These are phyloP conservation scores for Pugionium dolabratum DNA, from an alignment of 345 rosid species.

Conservation along the genomic window DNA sequence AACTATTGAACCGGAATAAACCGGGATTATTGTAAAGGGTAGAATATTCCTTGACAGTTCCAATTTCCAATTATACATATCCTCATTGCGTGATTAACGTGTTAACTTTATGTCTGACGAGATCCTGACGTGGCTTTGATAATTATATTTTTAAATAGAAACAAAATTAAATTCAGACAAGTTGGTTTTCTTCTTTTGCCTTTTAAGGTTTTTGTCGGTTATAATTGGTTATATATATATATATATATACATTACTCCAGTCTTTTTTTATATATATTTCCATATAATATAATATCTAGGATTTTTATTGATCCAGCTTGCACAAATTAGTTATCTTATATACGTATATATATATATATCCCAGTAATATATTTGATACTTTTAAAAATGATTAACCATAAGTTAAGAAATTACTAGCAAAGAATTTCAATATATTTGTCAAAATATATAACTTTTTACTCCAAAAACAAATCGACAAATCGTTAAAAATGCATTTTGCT, in stretches of 20 bases:
- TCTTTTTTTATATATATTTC: constrained; percentile 6
- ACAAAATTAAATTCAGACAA: constrained; percentile 11
- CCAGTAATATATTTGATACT: background rate
- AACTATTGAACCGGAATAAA: constrained; percentile 18
- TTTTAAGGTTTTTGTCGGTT: constrained; percentile 2
- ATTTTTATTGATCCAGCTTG: background rate
- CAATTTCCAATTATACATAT: background rate
- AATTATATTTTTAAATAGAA: background rate
- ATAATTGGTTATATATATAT: background rate
- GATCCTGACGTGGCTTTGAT: constrained; percentile 23
- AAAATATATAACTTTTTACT: too few relatives aligned
- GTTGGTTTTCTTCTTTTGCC: background rate
- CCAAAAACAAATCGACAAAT: too few relatives aligned
- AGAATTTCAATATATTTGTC: background rate
- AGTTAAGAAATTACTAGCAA: background rate
- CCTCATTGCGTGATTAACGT: constrained; percentile 32
- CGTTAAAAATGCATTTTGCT: too few relatives aligned
- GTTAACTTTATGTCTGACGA: constrained; percentile 24
- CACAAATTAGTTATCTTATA: background rate
- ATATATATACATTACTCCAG: background rate
- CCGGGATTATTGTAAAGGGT: constrained; percentile 3
- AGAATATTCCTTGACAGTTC: constrained; percentile 35
- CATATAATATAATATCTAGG: background rate
- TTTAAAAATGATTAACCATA: background rate
- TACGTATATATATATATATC: background rate